phyloP scores from a whole-genome alignment of 495 filamentous ascomycete species.

The Penicillium odoratum region DNA sequence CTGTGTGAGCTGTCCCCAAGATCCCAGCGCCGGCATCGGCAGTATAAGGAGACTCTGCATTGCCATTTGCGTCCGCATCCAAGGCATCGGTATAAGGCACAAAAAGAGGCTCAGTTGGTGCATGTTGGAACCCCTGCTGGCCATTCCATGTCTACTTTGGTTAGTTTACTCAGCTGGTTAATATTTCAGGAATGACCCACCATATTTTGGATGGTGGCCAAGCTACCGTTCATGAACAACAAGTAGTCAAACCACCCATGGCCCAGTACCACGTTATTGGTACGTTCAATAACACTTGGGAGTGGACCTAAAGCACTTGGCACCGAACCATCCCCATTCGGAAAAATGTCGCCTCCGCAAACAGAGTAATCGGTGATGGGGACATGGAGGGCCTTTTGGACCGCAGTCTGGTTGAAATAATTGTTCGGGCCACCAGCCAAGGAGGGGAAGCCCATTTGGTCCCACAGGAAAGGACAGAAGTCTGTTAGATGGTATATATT shows the following conservation, averaged over 20 bases:
- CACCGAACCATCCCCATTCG: slow-evolving; percentile 46
- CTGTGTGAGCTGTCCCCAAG: slow-evolving; percentile 61
- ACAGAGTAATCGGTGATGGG: slow-evolving; percentile 61
- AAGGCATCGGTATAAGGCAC: slow-evolving; percentile 60
- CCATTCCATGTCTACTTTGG: slow-evolving; percentile 67
- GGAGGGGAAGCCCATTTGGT: slow-evolving; percentile 73
- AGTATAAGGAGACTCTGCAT: slow-evolving; percentile 16
- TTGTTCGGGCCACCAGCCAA: slow-evolving; percentile 54
- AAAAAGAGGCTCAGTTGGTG: slow-evolving; percentile 59
- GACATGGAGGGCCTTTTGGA: slow-evolving; percentile 72
- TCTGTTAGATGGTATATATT: slow-evolving; percentile 74
- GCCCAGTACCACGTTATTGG: slow-evolving; percentile 66
- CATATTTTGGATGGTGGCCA: slow-evolving; percentile 78
- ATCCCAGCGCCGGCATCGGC: slow-evolving; percentile 52
- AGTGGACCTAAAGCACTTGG: slow-evolving; percentile 55
- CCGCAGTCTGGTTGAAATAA: slow-evolving; percentile 79
- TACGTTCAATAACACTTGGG: slow-evolving; percentile 70
- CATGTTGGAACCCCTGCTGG: slow-evolving; percentile 61
- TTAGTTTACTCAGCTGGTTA: not conserved
- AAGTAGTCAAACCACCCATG: slow-evolving; percentile 61
- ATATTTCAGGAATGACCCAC: not conserved
- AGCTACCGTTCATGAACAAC: slow-evolving; percentile 64
- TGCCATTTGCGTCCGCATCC: slow-evolving; percentile 27
- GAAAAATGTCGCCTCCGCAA: slow-evolving; percentile 61
- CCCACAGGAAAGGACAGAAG: slow-evolving; percentile 72